Evolutionary conservation across 2,329 filamentous ascomycete species (phyloP).

Genomic region (Diaporthe sp.): DNA sequence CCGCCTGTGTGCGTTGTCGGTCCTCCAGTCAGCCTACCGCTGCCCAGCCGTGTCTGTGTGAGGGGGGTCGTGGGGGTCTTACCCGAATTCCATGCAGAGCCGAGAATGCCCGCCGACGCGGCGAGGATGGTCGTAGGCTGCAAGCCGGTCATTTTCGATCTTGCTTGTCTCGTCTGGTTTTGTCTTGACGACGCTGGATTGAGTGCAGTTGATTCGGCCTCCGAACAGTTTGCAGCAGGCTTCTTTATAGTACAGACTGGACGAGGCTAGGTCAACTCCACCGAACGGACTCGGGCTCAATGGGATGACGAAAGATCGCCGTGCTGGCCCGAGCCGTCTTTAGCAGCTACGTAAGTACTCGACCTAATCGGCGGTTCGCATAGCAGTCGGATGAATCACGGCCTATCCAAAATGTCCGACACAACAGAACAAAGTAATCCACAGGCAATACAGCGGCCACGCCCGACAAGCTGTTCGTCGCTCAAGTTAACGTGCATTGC

Average conservation of each 20-base stretch:
- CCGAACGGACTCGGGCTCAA: neutral
- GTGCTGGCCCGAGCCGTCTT: neutral
- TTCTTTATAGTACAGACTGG: neutral
- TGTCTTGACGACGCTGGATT: neutral
- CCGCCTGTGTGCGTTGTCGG: conserved; percentile 47
- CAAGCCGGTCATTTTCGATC: conserved; percentile 36
- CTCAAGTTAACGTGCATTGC: neutral
- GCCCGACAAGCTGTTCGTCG: neutral
- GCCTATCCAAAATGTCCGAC: conserved; percentile 39
- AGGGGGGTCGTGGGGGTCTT: conserved; percentile 32
- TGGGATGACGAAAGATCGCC: neutral
- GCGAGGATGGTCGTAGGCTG: conserved; percentile 47
- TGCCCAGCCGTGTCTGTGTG: conserved; percentile 25
- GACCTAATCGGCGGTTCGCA: neutral
- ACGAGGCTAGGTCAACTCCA: too few relatives aligned
- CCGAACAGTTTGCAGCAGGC: neutral
- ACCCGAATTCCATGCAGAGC: conserved; percentile 56
- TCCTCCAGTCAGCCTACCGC: neutral
- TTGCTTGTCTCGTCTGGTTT: neutral
- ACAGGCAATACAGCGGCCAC: too few relatives aligned
- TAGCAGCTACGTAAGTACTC: neutral
- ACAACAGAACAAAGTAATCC: neutral
- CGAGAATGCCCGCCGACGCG: conserved; percentile 54
- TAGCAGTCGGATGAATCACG: conserved; percentile 26
- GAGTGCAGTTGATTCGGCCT: neutral